phyloP scores from a whole-genome alignment of 2,329 filamentous ascomycete genomes.

The Talaromyces sp. region DNA sequence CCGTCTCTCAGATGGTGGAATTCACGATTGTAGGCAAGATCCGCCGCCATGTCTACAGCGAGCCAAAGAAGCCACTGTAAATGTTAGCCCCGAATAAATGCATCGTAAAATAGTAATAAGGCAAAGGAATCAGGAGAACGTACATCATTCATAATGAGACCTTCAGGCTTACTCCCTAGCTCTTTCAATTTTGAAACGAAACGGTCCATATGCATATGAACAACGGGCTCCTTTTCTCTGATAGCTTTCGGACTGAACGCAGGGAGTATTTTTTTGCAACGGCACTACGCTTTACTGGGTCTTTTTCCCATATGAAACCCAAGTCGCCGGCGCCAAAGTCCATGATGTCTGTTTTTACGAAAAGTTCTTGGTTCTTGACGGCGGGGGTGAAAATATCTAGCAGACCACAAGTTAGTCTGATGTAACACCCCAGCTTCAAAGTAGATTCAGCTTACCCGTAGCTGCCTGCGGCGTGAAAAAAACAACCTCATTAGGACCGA shows the following conservation, averaged over 20 bases:
- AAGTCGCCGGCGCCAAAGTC: conserved; percentile 13
- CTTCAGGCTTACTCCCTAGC: not conserved
- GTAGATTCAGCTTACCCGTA: conserved; percentile 13
- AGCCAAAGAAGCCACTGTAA: conserved; percentile 2
- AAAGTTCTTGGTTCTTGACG: conserved; percentile 12
- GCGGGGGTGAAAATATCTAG: conserved; percentile 13
- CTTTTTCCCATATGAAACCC: conserved; percentile 16
- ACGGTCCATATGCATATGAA: not conserved
- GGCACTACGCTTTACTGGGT: conserved; percentile 13
- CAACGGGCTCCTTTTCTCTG: conserved; percentile 1
- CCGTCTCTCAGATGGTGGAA: not conserved
- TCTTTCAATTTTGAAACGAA: conserved; percentile 2
- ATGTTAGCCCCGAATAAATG: not conserved
- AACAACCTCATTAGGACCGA: conserved; percentile 28
- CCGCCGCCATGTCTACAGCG: not conserved
- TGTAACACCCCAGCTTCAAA: no score
- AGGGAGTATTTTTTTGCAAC: conserved; percentile 2
- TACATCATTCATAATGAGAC: not conserved
- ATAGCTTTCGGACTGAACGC: not conserved
- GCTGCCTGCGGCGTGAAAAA: conserved; percentile 18
- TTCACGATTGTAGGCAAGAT: not conserved
- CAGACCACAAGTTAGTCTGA: not conserved
- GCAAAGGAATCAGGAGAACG: not conserved
- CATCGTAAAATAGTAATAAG: not conserved
- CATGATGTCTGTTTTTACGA: conserved; percentile 16